Evolutionary conservation across 345 rosid genomes (phyloP), one percentile per base, ranked within the genome.

Genomic region (Chamaenerion angustifolium): DNA sequence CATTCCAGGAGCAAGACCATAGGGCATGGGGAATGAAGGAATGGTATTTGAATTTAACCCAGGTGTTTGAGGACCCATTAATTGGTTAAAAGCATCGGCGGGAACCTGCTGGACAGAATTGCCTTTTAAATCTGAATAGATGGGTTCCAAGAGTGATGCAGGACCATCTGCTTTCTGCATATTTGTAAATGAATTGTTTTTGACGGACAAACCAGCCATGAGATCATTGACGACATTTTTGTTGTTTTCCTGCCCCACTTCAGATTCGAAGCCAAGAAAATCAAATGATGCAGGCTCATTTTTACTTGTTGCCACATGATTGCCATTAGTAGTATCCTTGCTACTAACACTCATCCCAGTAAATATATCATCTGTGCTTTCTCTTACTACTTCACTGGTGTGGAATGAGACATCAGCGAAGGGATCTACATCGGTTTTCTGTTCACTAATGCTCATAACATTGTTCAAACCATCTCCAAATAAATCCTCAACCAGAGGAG

Each of bases 331-430:
- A 54, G 51, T 64, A 6, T 66, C 65, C 51, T 79, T 79, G 51
- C 63, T 73, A 69, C 68, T 88, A 40, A 83, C 37, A 52, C 67
- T 64, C 86, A 83, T 71, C 58, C 95, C 94, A 48, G 88, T 71
- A 73, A 85, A 85, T 48, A 89, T 69, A 64, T 81, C 88, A 16
- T 77, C 79, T 17, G 50, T 48, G 19, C 8, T 68, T 46, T 68
- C 80, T 64, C 65, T 66, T 60, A 49, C 71, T 62, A 61, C 70
- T 21, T 78, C 81, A 17, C 18, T 13, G 11, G 73, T 49, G 67
- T 77, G 90, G 71, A 92, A 92, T 47, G 87, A 82, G 50, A 92
- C 95, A 62, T 73, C 95, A 48, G 84, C 88, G 73, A 92, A 88
- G 40, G 94, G 96, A 49, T 82, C 95, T 27, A 82, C 86, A 35